Conservation (phyloP, 2,329 filamentous ascomycete genomes). For the Xylogone sp. region DNA sequence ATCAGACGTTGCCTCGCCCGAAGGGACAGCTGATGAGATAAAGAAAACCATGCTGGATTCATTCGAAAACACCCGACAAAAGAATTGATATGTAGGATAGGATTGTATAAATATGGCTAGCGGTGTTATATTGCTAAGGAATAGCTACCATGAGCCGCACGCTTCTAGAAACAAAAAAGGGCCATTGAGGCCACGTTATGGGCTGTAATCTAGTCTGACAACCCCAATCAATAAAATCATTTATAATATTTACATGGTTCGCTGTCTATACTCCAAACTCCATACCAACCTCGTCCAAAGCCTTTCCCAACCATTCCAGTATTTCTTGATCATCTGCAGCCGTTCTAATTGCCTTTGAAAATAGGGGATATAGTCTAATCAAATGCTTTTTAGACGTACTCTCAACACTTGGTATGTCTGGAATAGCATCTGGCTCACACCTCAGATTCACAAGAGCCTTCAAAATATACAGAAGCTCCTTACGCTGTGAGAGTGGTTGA, state of each 20-base stretch:
- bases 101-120: not conserved
- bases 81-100: conserved; percentile 15
- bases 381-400: conserved; percentile 69
- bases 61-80: conserved; percentile 36
- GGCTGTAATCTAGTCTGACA: not conserved
- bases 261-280: conserved; percentile 39
- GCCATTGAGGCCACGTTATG: not conserved
- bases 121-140: not conserved
- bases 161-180: not conserved
- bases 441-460: conserved; percentile 60
- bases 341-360: conserved; percentile 60
- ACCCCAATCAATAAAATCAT: not conserved
- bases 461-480: conserved; percentile 73
- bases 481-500: conserved; percentile 75
- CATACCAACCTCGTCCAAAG: conserved; percentile 58
- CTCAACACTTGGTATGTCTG: conserved; percentile 47
- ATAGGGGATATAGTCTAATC: conserved; percentile 73
- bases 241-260: not conserved
- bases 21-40: conserved; percentile 32
- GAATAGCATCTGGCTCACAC: conserved; percentile 68
- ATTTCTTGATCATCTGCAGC: conserved; percentile 62
- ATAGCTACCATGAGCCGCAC: not conserved
- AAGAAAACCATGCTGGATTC: conserved; percentile 44
- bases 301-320: conserved; percentile 51
- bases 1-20: conserved; percentile 23